These are phyloP conservation scores for Vitis rotundifolia DNA, from an alignment of 164 flowering plant genomes.

Conservation along the genomic window DNA sequence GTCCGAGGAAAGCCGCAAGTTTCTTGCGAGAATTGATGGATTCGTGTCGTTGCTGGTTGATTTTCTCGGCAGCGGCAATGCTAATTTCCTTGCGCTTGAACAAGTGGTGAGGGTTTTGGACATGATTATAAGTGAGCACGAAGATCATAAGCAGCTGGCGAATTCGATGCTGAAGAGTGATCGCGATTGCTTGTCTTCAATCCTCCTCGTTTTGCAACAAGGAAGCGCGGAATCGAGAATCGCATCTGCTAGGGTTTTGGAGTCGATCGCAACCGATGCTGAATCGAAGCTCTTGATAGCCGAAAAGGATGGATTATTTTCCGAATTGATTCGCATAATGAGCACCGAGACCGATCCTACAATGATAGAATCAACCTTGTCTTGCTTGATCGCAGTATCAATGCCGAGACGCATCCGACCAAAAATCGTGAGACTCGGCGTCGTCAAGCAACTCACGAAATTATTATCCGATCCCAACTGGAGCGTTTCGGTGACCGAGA, in stretches of 20 bases:
- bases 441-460: constrained; percentile 28
- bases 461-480: constrained; percentile 25
- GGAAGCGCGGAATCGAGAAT: constrained; percentile 42
- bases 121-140: constrained; percentile 23
- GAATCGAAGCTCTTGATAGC: constrained; percentile 43
- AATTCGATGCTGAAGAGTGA: constrained; percentile 19
- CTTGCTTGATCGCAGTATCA: constrained; percentile 48
- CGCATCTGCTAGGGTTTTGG: constrained; percentile 42
- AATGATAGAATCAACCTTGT: constrained; percentile 45
- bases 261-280: constrained; percentile 32
- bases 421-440: constrained; percentile 47
- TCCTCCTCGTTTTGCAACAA: constrained; percentile 31
- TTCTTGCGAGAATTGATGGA: constrained; percentile 41
- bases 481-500: constrained; percentile 35
- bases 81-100: constrained; percentile 20
- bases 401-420: constrained; percentile 33
- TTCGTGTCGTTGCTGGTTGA: constrained; percentile 35
- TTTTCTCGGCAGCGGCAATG: constrained; percentile 24
- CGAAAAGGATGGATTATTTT: constrained; percentile 39
- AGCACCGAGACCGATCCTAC: constrained; percentile 25
- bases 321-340: constrained; percentile 36
- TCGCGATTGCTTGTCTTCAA: constrained; percentile 29
- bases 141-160: constrained; percentile 16
- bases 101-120: constrained; percentile 33
- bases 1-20: constrained; percentile 45